Percentiles rank a stretch among this genome's conserved stretches.
Conservation (phyloP, 164 flowering plant genomes). For the Euptelea pleiosperma region DNA sequence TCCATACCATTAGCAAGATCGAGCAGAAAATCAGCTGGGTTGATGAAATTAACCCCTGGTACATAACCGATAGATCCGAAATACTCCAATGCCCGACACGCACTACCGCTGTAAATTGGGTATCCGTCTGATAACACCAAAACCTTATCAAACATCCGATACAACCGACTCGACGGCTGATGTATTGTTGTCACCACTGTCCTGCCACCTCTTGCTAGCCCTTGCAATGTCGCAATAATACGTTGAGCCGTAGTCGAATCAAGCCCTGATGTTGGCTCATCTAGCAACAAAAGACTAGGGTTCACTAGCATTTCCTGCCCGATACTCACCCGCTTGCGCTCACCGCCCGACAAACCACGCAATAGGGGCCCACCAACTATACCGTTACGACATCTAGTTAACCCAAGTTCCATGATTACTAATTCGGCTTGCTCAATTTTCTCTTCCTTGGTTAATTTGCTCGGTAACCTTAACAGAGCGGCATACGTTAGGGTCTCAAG, state of each 20-base stretch:
- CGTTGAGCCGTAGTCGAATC: constrained; percentile 90
- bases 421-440: constrained; percentile 63
- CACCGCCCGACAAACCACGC: constrained; percentile 91
- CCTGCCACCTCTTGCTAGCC: constrained; percentile 74
- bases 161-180: constrained; percentile 87
- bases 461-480: constrained; percentile 70
- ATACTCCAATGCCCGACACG: constrained; percentile 60
- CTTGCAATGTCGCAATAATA: constrained; percentile 50
- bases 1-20: constrained; percentile 89
- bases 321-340: constrained; percentile 88
- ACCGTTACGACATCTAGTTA: constrained; percentile 54
- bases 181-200: constrained; percentile 81
- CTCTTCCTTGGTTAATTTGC: constrained; percentile 42
- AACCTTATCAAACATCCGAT: constrained; percentile 79
- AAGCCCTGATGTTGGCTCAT: constrained; percentile 95
- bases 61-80: constrained; percentile 55
- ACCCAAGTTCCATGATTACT: constrained; percentile 58
- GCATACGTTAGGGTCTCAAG: constrained; percentile 69
- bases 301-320: constrained; percentile 93
- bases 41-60: constrained; percentile 47
- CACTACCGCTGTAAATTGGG: constrained; percentile 68
- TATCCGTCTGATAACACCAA: constrained; percentile 68
- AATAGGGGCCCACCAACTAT: constrained; percentile 64
- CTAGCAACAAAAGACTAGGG: constrained; percentile 77
- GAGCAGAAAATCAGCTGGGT: constrained; percentile 88